A percentile compares a stretch with the other conserved stretches of the same genome.
These are phyloP conservation scores for Aspergillus costaricaensis DNA, from an alignment of 2,329 filamentous ascomycete genomes.

Conservation along the genomic window DNA sequence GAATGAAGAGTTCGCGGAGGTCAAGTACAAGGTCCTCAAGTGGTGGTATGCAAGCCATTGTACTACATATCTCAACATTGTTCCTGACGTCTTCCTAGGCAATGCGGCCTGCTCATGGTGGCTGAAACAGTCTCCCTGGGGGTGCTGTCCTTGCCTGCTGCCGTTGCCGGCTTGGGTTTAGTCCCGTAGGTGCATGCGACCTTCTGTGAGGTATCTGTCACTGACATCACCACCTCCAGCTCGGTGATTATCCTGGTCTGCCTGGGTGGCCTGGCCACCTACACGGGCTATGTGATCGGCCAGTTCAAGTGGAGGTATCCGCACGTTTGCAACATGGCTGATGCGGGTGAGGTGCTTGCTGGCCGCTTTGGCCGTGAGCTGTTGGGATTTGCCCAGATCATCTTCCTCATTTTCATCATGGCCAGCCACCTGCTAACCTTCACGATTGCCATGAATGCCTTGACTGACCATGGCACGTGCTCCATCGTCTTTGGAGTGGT, in stretches of 20 bases:
- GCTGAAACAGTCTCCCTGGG: conserved; percentile 62
- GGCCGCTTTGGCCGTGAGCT: conserved; percentile 64
- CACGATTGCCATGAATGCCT: conserved; percentile 66
- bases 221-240: conserved; percentile 25
- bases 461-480: conserved; percentile 63
- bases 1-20: conserved; percentile 43
- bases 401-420: conserved; percentile 70
- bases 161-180: conserved; percentile 55
- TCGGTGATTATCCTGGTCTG: conserved; percentile 56
- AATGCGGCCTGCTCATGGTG: conserved; percentile 55
- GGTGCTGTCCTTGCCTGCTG: conserved; percentile 57
- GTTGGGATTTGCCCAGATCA: conserved; percentile 60
- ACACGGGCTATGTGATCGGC: conserved; percentile 62
- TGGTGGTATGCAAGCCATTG: conserved; percentile 42
- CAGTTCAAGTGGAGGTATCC: conserved; percentile 61
- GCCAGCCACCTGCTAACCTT: conserved; percentile 73
- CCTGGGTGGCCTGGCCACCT: conserved; percentile 59
- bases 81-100: conserved; percentile 40
- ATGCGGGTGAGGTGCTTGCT: conserved; percentile 64
- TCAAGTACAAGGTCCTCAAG: conserved; percentile 55
- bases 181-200: conserved; percentile 44
- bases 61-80: neutral
- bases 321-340: conserved; percentile 65
- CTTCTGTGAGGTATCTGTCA: neutral
- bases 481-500: conserved; percentile 66